A percentile compares a stretch with the other conserved stretches of the same genome.
These are phyloP conservation scores for Trapa incisa DNA, from an alignment of 345 rosid genomes.

Conservation along the genomic window DNA sequence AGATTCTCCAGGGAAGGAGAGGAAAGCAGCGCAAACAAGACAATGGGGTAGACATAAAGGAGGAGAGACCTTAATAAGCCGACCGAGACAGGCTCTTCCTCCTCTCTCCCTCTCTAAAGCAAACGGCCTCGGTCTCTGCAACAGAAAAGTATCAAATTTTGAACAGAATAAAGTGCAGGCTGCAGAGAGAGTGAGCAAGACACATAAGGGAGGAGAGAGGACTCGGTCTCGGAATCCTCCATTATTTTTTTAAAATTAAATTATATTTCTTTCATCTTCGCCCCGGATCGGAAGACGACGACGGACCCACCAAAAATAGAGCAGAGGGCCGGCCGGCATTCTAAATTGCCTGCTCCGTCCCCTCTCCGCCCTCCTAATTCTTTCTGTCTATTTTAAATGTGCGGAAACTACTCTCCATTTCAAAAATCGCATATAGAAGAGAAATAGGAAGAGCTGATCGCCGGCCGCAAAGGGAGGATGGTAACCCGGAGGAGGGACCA, in stretches of 20 bases:
- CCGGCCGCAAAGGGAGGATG: background rate
- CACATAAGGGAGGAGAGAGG: conserved; percentile 1
- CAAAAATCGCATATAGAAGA: background rate
- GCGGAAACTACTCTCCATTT: background rate
- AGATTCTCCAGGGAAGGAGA: conserved; percentile 51
- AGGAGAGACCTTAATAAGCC: conserved; percentile 16
- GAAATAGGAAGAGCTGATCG: background rate
- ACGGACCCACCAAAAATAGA: background rate
- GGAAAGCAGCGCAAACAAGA: conserved; percentile 25
- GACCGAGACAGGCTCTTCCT: conserved; percentile 20
- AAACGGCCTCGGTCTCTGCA: conserved; percentile 57
- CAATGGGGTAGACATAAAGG: conserved; percentile 50
- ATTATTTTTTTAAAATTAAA: background rate
- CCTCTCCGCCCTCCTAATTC: background rate
- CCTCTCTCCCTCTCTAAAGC: conserved; percentile 25
- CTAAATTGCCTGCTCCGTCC: background rate
- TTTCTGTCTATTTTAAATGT: background rate
- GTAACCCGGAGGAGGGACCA: too few species aligned
- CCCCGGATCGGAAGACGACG: too few species aligned
- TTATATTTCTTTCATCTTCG: background rate
- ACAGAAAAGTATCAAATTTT: conserved; percentile 45
- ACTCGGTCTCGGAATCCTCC: conserved; percentile 13
- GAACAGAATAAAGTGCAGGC: conserved; percentile 88
- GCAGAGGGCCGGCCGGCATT: background rate
- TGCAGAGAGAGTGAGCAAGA: conserved; percentile 22